Evolutionary conservation across 495 filamentous ascomycete species (phyloP).

Genomic region (Daldinia bambusicola): DNA sequence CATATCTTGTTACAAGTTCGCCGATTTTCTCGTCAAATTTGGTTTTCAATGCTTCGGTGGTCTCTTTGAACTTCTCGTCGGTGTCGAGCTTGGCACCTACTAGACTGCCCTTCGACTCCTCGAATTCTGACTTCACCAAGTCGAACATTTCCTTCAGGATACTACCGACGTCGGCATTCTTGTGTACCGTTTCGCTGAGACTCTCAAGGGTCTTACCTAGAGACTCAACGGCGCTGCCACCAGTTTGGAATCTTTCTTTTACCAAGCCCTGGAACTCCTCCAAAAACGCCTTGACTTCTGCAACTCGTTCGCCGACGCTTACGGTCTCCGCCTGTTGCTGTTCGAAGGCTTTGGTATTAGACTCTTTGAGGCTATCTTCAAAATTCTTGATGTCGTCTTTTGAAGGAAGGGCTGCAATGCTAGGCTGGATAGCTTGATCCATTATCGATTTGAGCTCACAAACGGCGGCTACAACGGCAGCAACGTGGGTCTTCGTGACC

Average conservation of each 20-base stretch:
- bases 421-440: constrained; percentile 73
- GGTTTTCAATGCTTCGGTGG: constrained; percentile 72
- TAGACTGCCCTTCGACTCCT: constrained; percentile 74
- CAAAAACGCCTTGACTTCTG: constrained; percentile 61
- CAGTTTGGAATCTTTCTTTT: constrained; percentile 62
- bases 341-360: constrained; percentile 81
- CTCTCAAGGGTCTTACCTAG: constrained; percentile 69
- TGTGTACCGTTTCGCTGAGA: constrained; percentile 67
- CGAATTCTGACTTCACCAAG: constrained; percentile 81
- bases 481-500: constrained; percentile 80
- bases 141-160: constrained; percentile 85
- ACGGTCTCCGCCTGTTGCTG: constrained; percentile 69
- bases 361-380: constrained; percentile 69
- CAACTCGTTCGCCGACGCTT: constrained; percentile 60
- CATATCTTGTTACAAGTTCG: constrained; percentile 81
- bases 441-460: constrained; percentile 81
- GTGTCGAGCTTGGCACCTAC: constrained; percentile 76
- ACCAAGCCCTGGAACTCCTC: constrained; percentile 62
- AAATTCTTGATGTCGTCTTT: constrained; percentile 66
- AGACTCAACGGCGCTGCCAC: constrained; percentile 58
- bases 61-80: constrained; percentile 78
- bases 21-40: constrained; percentile 85
- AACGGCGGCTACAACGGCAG: constrained; percentile 79
- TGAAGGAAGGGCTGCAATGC: constrained; percentile 72
- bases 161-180: constrained; percentile 61